A percentile compares a stretch with the other conserved stretches of the same genome.
These are phyloP conservation scores for Ceratobasidium sp. DNA, from an alignment of 1,284 basidiomycete genomes.

Conservation along the genomic window DNA sequence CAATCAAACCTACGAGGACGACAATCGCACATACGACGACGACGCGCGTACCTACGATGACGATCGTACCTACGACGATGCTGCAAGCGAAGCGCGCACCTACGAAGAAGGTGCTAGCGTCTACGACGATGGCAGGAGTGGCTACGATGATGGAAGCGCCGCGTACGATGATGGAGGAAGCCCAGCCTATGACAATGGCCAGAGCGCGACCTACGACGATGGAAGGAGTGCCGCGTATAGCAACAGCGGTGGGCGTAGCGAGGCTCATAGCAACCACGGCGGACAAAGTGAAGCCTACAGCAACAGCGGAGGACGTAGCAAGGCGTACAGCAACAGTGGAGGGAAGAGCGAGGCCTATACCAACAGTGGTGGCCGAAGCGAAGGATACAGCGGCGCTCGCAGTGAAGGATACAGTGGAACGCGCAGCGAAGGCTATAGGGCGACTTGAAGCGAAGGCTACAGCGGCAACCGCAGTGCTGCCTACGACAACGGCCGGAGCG, in stretches of 20 bases:
- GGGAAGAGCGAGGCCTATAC: slow-evolving; percentile 13
- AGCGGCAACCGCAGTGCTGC: neutral
- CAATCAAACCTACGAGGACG: slow-evolving; percentile 15
- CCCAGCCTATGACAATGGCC: too few species aligned
- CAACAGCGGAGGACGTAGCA: slow-evolving; percentile 6
- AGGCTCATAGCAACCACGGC: neutral
- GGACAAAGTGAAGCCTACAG: neutral
- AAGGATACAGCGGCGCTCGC: slow-evolving; percentile 1
- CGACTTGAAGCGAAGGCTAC: slow-evolving; percentile 7
- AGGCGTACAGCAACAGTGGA: neutral
- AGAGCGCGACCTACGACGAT: slow-evolving; percentile 3
- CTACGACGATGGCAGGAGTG: slow-evolving; percentile 33
- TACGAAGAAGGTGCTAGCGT: slow-evolving; percentile 25
- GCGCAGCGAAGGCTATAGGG: neutral
- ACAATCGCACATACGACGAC: slow-evolving; percentile 9
- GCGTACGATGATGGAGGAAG: slow-evolving; percentile 6
- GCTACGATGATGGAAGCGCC: slow-evolving; percentile 5
- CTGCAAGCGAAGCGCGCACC: slow-evolving; percentile 16
- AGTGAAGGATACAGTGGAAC: slow-evolving; percentile 2
- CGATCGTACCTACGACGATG: slow-evolving; percentile 20
- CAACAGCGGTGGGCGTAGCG: slow-evolving; percentile 4
- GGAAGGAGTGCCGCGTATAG: neutral
- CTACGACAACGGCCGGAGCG: neutral
- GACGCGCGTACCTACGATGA: slow-evolving; percentile 10
- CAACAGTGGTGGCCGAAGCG: slow-evolving; percentile 4